phyloP scores from a whole-genome alignment of 441 rosid genomes.

The Croton laevigatus region DNA sequence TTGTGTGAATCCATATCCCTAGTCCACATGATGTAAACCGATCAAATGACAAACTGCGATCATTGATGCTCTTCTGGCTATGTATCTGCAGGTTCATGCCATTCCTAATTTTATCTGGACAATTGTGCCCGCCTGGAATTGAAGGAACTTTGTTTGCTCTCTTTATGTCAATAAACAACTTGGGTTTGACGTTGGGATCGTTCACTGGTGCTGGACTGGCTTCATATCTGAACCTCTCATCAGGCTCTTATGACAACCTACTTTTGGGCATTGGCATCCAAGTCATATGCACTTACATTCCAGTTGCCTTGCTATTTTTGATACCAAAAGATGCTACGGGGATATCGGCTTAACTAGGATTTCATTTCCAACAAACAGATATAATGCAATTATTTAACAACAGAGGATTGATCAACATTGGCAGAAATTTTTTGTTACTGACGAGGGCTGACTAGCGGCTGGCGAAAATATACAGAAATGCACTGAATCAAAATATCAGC shows the following conservation, averaged over 20 bases:
- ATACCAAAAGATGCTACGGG: slow-evolving; percentile 94
- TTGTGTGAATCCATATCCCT: neutral
- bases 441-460: neutral
- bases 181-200: slow-evolving; percentile 80
- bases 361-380: neutral
- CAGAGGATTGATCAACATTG: slow-evolving; percentile 1
- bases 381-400: neutral
- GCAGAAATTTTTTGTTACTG: neutral
- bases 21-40: neutral
- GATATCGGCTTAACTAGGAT: slow-evolving; percentile 41
- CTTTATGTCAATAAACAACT: slow-evolving; percentile 91
- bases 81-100: slow-evolving; percentile 50
- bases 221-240: slow-evolving; percentile 66
- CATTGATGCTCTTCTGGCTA: neutral
- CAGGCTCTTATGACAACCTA: slow-evolving; percentile 86
- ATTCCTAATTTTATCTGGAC: slow-evolving; percentile 88
- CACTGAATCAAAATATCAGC: neutral
- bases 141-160: slow-evolving; percentile 95
- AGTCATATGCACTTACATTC: slow-evolving; percentile 69
- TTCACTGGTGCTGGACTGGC: slow-evolving; percentile 86
- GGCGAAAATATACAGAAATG: neutral
- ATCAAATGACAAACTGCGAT: neutral
- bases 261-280: slow-evolving; percentile 60
- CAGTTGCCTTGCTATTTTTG: slow-evolving; percentile 64
- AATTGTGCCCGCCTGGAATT: slow-evolving; percentile 90